These are phyloP conservation scores for Colletotrichum eleusines DNA, from an alignment of 2,329 filamentous ascomycete species.

Conservation along the genomic window DNA sequence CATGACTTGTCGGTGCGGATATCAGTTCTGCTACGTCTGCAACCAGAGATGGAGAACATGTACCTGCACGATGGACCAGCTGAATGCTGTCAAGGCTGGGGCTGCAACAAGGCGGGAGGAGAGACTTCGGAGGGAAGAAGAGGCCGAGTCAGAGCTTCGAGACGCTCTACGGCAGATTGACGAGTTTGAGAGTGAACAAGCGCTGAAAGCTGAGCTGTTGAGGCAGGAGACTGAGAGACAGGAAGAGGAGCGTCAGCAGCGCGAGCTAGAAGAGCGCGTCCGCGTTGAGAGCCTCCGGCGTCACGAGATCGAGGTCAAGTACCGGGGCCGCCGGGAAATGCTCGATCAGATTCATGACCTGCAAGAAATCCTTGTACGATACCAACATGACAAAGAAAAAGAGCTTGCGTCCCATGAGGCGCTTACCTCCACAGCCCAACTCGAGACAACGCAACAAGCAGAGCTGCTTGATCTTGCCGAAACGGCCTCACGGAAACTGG, in stretches of 20 bases:
- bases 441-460: slow-evolving; percentile 50
- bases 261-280: slow-evolving; percentile 54
- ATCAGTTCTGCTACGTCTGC: slow-evolving; percentile 89
- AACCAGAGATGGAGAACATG: slow-evolving; percentile 79
- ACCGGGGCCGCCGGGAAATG: slow-evolving; percentile 50
- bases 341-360: slow-evolving; percentile 57
- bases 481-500: slow-evolving; percentile 47
- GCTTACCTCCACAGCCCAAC: slow-evolving; percentile 46
- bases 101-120: slow-evolving; percentile 52
- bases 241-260: slow-evolving; percentile 53
- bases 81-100: slow-evolving; percentile 54
- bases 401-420: slow-evolving; percentile 45
- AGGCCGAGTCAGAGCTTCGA: slow-evolving; percentile 51
- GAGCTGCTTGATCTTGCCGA: slow-evolving; percentile 50
- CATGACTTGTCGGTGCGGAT: slow-evolving; percentile 86
- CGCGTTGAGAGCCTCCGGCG: slow-evolving; percentile 57
- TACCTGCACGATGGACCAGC: slow-evolving; percentile 66
- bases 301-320: slow-evolving; percentile 54
- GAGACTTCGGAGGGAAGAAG: slow-evolving; percentile 50
- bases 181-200: slow-evolving; percentile 62
- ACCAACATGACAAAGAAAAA: slow-evolving; percentile 54
- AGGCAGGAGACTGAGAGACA: slow-evolving; percentile 53
- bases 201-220: slow-evolving; percentile 54
- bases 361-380: slow-evolving; percentile 55
- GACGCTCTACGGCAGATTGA: slow-evolving; percentile 57